These are phyloP conservation scores for Lophiostoma macrostomum DNA, from an alignment of 495 filamentous ascomycete genomes.

Conservation along the genomic window DNA sequence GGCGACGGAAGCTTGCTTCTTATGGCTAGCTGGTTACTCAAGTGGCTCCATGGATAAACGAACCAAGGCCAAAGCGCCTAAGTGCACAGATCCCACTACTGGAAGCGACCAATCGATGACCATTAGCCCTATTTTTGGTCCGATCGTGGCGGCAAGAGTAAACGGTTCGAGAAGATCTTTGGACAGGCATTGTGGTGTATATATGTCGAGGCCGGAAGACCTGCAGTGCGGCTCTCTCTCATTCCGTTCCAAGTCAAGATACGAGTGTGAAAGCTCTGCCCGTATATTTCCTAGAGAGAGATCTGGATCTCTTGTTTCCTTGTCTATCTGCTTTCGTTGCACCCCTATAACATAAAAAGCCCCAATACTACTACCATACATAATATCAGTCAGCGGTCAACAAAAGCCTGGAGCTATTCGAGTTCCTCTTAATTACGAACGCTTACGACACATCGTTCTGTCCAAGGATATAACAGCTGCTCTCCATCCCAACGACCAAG, in stretches of 20 bases:
- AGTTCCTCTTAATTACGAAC: no score
- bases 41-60: neutral
- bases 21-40: neutral
- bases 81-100: neutral
- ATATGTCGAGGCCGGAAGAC: neutral
- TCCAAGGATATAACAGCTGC: no score
- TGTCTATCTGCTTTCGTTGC: no score
- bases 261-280: neutral
- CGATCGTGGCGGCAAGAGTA: neutral
- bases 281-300: neutral
- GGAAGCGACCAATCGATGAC: neutral
- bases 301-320: slow-evolving; percentile 2
- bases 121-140: neutral
- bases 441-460: no score
- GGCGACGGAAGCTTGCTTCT: neutral
- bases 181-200: neutral
- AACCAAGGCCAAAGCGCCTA: slow-evolving; percentile 5
- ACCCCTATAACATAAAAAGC: no score
- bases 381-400: no score
- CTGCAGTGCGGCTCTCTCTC: neutral
- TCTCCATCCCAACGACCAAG: no score
- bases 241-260: neutral
- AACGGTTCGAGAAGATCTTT: neutral
- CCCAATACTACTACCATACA: no score
- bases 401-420: no score